Conservation (phyloP, 306 rosid species). For the Sicyos baderoa region DNA sequence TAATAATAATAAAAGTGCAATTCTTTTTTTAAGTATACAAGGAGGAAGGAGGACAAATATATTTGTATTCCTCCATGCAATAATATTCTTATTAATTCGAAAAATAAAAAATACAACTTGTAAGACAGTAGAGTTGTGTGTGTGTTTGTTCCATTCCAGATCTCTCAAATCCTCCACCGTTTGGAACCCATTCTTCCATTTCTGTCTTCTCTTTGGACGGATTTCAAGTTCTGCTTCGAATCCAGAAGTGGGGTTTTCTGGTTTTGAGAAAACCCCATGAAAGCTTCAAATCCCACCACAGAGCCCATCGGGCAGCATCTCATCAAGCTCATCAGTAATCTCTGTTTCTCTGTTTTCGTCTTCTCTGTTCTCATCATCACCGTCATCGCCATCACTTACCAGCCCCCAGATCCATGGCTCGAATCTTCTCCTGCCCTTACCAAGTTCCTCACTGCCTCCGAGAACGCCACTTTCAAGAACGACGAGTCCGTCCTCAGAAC, state of each 20-base stretch:
- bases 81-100: no score
- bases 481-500: constrained; percentile 69
- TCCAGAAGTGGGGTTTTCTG: constrained; percentile 21
- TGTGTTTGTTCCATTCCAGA: neutral
- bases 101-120: no score
- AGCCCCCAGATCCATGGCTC: constrained; percentile 98
- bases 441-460: constrained; percentile 57
- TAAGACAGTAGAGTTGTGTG: no score
- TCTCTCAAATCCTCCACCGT: neutral
- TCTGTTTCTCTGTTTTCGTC: constrained; percentile 81
- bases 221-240: constrained; percentile 17
- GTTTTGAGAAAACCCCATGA: constrained; percentile 40
- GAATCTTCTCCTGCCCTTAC: constrained; percentile 87
- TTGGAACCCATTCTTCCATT: neutral
- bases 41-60: no score
- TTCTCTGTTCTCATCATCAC: constrained; percentile 78
- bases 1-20: no score
- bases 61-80: no score
- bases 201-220: neutral
- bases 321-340: constrained; percentile 71
- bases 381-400: constrained; percentile 89
- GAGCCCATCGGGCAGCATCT: constrained; percentile 88
- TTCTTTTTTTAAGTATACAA: no score
- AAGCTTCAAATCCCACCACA: constrained; percentile 40
- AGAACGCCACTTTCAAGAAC: constrained; percentile 73